phyloP scores from a whole-genome alignment of 148 eudicot genomes.

The Cornus suecica region DNA sequence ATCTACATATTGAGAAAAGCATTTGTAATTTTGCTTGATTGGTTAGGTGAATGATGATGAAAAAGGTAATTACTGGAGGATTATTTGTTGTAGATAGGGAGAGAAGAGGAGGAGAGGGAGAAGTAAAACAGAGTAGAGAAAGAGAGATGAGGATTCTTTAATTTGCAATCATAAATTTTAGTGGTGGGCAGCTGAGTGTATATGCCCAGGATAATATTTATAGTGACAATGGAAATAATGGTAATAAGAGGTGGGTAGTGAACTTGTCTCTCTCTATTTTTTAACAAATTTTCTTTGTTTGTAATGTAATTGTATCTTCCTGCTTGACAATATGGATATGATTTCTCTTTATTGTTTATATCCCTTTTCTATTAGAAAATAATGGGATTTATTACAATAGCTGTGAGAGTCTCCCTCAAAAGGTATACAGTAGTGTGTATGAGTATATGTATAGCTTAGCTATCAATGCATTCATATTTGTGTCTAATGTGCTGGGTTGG shows the following conservation, averaged over 20 bases:
- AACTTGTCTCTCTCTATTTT: not conserved
- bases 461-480: no score
- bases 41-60: slow-evolving; percentile 8
- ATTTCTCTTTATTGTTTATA: no score
- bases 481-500: no score
- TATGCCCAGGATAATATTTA: slow-evolving; percentile 32
- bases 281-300: no score
- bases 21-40: slow-evolving; percentile 15
- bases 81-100: slow-evolving; percentile 43
- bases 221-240: slow-evolving; percentile 10
- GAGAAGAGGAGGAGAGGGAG: slow-evolving; percentile 10
- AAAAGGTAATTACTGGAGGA: slow-evolving; percentile 20
- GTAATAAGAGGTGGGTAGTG: slow-evolving; percentile 22
- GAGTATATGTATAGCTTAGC: no score
- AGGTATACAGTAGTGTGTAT: no score
- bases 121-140: not conserved
- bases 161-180: slow-evolving; percentile 25
- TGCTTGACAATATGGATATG: no score
- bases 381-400: no score
- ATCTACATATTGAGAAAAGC: slow-evolving; percentile 16
- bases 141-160: slow-evolving; percentile 18
- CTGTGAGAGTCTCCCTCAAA: no score
- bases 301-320: no score
- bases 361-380: no score
- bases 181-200: slow-evolving; percentile 27